These are phyloP conservation scores for Bocquillonia castaneifolia DNA, from an alignment of 441 rosid genomes.

Conservation along the genomic window DNA sequence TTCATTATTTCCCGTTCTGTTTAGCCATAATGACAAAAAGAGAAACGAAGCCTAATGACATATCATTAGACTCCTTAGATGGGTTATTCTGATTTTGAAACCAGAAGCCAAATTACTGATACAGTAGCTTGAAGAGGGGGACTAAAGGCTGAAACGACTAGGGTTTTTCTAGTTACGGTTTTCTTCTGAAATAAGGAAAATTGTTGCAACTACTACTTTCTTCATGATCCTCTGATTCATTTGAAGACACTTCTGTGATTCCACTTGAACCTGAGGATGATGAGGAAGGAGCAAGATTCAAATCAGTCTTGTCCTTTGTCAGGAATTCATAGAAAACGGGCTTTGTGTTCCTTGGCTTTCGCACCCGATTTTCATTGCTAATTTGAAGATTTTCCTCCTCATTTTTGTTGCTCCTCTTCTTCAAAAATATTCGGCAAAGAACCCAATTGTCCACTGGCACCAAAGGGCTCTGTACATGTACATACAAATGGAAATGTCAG, in stretches of 20 bases:
- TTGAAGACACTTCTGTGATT: constrained; percentile 25
- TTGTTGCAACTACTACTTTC: constrained; percentile 77
- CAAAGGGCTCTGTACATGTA: constrained; percentile 36
- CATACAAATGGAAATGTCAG: constrained; percentile 3
- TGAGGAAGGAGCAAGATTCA: constrained; percentile 60
- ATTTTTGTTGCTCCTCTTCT: constrained; percentile 56
- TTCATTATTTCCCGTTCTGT: constrained; percentile 18
- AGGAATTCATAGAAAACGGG: constrained; percentile 81
- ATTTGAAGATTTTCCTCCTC: constrained; percentile 36
- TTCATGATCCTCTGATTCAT: constrained; percentile 52
- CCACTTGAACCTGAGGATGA: constrained; percentile 55
- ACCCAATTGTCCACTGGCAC: constrained; percentile 73
- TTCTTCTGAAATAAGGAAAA: constrained; percentile 46
- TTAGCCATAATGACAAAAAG: constrained; percentile 21
- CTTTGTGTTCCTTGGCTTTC: constrained; percentile 31
- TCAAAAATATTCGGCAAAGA: constrained; percentile 82
- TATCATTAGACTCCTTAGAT: constrained; percentile 27
- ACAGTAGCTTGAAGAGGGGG: constrained; percentile 17
- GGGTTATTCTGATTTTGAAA: constrained; percentile 33
- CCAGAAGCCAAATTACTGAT: constrained; percentile 32
- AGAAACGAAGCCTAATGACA: constrained; percentile 20
- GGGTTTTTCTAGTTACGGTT: constrained; percentile 37
- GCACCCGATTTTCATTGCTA: constrained; percentile 31
- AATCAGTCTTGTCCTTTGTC: constrained; percentile 49
- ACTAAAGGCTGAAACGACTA: not conserved